These are phyloP conservation scores for Populus tomentosa DNA, from an alignment of 441 rosid genomes.

Conservation along the genomic window DNA sequence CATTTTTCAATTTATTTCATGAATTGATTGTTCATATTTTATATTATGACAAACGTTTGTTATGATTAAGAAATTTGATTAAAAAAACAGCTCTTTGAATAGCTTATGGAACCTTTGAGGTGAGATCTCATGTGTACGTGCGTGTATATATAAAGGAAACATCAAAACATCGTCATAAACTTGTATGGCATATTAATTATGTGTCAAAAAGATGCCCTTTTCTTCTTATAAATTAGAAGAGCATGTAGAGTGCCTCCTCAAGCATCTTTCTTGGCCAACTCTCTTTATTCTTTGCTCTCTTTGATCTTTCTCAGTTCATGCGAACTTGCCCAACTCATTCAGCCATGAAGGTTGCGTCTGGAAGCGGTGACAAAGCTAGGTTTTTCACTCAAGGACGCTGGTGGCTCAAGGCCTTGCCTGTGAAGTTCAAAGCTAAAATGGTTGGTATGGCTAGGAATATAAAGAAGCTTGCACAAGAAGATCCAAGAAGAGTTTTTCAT, in stretches of 20 bases:
- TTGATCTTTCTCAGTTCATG: conserved; percentile 1
- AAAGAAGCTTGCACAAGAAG: conserved; percentile 50
- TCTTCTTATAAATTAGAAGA: conserved; percentile 24
- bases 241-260: conserved; percentile 12
- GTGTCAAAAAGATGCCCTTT: neutral
- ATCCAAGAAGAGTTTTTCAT: conserved; percentile 57
- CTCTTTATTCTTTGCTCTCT: neutral
- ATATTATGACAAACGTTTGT: neutral
- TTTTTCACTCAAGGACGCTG: neutral
- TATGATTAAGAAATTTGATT: no score
- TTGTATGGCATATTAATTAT: neutral
- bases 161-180: neutral
- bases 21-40: no score
- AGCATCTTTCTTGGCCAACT: neutral
- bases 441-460: conserved; percentile 15
- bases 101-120: neutral
- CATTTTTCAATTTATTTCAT: no score
- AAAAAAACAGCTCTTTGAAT: neutral
- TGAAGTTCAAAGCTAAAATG: conserved; percentile 5
- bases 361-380: conserved; percentile 18
- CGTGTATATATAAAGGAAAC: neutral
- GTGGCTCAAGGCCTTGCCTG: conserved; percentile 22
- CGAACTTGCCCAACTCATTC: neutral
- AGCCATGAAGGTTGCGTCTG: conserved; percentile 29
- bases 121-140: conserved; percentile 14